Percentiles rank a stretch among this genome's conserved stretches.
Evolutionary conservation across 805 yeast species (phyloP).

Genomic region (Suhomyces canberraensis): DNA sequence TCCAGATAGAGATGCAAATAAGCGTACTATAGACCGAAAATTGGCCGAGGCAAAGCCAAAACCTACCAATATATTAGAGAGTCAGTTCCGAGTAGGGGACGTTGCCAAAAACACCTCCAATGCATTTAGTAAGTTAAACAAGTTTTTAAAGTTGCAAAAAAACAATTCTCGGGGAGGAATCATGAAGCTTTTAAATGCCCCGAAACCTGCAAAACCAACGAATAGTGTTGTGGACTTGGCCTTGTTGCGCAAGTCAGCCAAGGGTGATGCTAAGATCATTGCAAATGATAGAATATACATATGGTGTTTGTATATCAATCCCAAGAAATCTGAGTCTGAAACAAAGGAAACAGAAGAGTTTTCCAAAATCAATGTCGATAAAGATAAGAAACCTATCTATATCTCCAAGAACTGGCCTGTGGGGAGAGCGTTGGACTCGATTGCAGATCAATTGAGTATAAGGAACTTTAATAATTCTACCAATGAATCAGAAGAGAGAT

Average conservation of each 20-base stretch:
- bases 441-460: constrained; percentile 46
- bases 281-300: constrained; percentile 46
- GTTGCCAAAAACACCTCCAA: constrained; percentile 17
- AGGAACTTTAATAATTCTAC: constrained; percentile 49
- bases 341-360: constrained; percentile 19
- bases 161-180: constrained; percentile 1
- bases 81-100: constrained; percentile 28
- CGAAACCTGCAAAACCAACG: constrained; percentile 2
- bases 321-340: constrained; percentile 12
- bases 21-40: constrained; percentile 31
- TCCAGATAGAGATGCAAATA: constrained; percentile 47
- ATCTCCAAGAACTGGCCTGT: constrained; percentile 57
- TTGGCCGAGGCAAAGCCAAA: constrained; percentile 11
- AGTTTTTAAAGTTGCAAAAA: constrained; percentile 24
- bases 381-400: constrained; percentile 36
- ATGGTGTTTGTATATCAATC: constrained; percentile 43
- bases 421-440: constrained; percentile 55
- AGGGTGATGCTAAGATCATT: constrained; percentile 49
- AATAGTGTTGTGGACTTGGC: constrained; percentile 31
- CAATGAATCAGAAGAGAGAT: constrained; percentile 36
- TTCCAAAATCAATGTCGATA: constrained; percentile 21
- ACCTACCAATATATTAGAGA: constrained; percentile 23
- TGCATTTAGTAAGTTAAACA: constrained; percentile 26
- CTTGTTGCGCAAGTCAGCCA: constrained; percentile 43
- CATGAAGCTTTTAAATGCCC: constrained; percentile 4